Base-by-base conservation (phyloP, 441 rosid genomes). In the Brassica balearica region DNA sequence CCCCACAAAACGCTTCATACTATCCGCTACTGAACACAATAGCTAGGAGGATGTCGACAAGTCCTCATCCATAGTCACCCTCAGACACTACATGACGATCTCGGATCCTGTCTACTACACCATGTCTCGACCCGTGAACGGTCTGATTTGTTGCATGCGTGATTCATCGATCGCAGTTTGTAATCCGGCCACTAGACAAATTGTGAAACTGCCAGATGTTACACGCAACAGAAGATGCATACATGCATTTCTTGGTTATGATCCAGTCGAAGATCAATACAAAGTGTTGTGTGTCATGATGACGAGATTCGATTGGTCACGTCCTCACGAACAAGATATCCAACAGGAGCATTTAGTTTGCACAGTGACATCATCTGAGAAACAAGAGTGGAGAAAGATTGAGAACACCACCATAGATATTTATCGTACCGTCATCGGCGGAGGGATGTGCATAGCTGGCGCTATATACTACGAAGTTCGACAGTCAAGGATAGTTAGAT, bases 1-100 rank as follows among this genome's bases (percentile, higher is more conserved):
- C 5, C 23, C 67, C 22, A 0, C 0, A 2, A 15, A 43, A 22
- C 46, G 4, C 43, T 72, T 61, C 68, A 43, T 72, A 14, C 62
- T 62, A 23, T 72, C 68, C 19, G 2, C 68, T 27, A 60, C 3
- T 55, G 64, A 69, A 69, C 23, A 68, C 61, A 10, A 51, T 12
- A 51, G 48, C 22, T 2, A 51, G 19, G 19, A 53, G 20, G 58
- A 53, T 4, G 51, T 10, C 6, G 58, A 25, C 61, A 8, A 48
- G 3, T 41, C 69, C 27, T 11, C 56, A 48, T 48, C 55, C 56
- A 46, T 8, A 69, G 63, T 29, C 48, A 9, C 7, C 2, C 48
- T 43, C 9, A 69, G 73, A 69, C 73, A 69, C 48, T 46, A 69
- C 73, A 53, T 55, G 63, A 53, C 63, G 10, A 17, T 69, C 63